phyloP scores from a whole-genome alignment of 2,329 filamentous ascomycete genomes.

The Trichophaea hybrida region DNA sequence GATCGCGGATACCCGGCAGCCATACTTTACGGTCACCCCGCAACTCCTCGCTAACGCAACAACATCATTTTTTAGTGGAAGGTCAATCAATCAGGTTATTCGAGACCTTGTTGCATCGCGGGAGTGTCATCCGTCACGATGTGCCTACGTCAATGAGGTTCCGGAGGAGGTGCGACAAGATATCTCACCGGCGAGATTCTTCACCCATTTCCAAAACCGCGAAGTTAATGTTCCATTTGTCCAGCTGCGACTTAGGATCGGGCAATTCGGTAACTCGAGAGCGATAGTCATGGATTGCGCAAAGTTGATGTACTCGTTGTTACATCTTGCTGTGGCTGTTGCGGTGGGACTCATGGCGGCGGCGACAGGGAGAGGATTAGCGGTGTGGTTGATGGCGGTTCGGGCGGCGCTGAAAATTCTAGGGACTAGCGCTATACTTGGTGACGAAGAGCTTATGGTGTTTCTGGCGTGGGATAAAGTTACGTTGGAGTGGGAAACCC shows the following conservation, averaged over 20 bases:
- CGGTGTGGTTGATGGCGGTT: constrained; percentile 2
- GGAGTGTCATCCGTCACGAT: background rate
- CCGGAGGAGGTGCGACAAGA: background rate
- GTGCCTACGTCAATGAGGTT: constrained; percentile 1
- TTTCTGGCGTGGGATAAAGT: background rate
- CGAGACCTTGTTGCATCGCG: background rate
- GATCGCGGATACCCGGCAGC: background rate
- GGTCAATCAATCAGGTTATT: background rate
- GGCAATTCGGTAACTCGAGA: background rate
- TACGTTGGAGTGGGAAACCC: background rate
- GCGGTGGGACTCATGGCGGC: constrained; percentile 2
- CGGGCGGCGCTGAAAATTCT: background rate
- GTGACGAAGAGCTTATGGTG: background rate
- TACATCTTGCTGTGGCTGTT: constrained; percentile 1
- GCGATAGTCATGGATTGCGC: background rate
- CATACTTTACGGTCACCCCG: background rate
- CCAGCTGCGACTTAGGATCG: background rate
- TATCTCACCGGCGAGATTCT: background rate
- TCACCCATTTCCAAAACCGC: background rate
- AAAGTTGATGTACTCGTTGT: background rate
- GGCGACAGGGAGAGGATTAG: background rate
- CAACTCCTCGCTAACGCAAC: background rate
- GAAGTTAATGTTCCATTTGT: background rate
- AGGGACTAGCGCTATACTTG: background rate
- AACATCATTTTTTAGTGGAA: background rate